phyloP scores from a whole-genome alignment of 2,329 filamentous ascomycete genomes.

The Botryotinia globosa region DNA sequence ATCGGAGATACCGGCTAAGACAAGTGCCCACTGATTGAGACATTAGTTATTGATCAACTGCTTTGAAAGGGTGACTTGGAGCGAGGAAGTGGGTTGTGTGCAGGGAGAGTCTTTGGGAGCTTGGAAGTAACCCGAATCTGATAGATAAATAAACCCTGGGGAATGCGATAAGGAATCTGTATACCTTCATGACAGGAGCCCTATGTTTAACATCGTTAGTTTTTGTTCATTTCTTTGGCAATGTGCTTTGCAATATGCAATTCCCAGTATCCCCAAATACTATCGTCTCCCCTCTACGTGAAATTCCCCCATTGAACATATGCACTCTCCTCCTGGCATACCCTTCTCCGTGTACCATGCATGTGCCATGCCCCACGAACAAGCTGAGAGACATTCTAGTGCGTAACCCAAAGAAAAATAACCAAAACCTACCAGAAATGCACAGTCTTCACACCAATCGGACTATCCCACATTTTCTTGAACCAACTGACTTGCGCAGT shows the following conservation, averaged over 20 bases:
- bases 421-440: conserved; percentile 78
- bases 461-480: conserved; percentile 79
- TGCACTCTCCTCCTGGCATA: neutral
- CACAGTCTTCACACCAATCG: conserved; percentile 83
- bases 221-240: neutral
- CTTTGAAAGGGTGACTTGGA: neutral
- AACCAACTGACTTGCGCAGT: conserved; percentile 52
- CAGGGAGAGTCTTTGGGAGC: neutral
- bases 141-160: neutral
- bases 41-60: neutral
- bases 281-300: neutral
- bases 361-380: neutral
- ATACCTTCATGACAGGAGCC: conserved; percentile 89
- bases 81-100: neutral
- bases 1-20: conserved; percentile 88
- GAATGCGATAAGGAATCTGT: neutral
- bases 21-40: conserved; percentile 68
- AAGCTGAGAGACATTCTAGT: neutral
- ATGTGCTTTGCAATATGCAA: neutral
- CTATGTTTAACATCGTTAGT: conserved; percentile 43
- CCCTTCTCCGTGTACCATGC: no score
- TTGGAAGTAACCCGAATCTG: neutral
- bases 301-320: no score
- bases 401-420: neutral
- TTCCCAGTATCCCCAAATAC: neutral